phyloP scores from a whole-genome alignment of 192 early-diverging fungal genomes.

The Linnemannia schmuckeri region DNA sequence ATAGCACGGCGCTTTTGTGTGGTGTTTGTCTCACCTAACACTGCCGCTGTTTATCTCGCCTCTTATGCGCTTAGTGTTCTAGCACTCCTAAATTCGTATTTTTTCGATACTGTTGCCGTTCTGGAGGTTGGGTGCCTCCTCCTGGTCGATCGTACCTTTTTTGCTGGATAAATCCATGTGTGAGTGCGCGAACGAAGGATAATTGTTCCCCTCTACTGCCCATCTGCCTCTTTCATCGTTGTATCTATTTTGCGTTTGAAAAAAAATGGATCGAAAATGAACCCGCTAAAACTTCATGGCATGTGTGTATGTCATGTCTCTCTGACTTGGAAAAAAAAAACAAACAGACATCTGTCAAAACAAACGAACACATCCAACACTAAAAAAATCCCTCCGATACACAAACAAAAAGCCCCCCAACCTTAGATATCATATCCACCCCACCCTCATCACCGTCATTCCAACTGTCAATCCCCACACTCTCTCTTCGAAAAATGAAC shows the following conservation, averaged over 20 bases:
- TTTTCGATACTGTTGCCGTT: no score
- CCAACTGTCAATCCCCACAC: not conserved
- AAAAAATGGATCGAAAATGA: not conserved
- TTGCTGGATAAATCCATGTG: no score
- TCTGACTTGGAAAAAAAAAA: not conserved
- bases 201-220: not conserved
- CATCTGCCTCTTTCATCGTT: no score
- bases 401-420: not conserved
- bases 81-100: no score
- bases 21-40: slow-evolving; percentile 6
- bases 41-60: no score
- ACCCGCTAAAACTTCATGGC: not conserved
- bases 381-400: not conserved
- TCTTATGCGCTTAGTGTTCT: no score
- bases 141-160: no score
- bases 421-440: not conserved
- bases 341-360: not conserved
- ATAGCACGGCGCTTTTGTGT: not conserved
- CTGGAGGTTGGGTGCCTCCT: no score
- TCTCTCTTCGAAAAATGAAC: not conserved
- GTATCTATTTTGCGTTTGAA: not conserved
- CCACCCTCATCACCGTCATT: not conserved
- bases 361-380: no score
- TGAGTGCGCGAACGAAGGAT: not conserved
- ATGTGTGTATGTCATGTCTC: not conserved